Evolutionary conservation across 768 basidiomycete species (phyloP).

Genomic region (Leccinellum luteum): DNA sequence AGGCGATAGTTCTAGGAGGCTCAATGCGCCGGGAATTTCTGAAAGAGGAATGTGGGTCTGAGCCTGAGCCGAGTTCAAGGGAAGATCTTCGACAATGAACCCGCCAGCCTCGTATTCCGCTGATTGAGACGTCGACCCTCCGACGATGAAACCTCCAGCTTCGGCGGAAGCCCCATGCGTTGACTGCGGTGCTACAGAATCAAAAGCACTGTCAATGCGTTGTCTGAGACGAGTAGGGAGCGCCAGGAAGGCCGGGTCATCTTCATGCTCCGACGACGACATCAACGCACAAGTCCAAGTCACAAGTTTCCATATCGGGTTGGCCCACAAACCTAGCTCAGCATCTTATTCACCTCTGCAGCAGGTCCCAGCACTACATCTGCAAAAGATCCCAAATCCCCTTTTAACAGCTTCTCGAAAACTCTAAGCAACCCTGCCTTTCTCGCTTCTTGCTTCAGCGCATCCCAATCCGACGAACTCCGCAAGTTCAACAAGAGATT

Average conservation of each 20-base stretch:
- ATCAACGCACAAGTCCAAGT: conserved; percentile 2
- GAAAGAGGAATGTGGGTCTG: conserved; percentile 47
- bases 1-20: conserved; percentile 59
- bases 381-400: conserved; percentile 32
- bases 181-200: conserved; percentile 22
- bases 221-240: conserved; percentile 42
- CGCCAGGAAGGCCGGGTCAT: conserved; percentile 36
- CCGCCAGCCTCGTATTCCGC: conserved; percentile 27
- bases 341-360: conserved; percentile 47
- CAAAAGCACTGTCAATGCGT: conserved; percentile 54
- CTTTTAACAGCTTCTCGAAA: conserved; percentile 50
- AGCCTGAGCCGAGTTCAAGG: conserved; percentile 2
- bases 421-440: conserved; percentile 52
- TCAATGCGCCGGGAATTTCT: conserved; percentile 59
- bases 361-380: conserved; percentile 46
- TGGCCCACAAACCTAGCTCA: conserved; percentile 17
- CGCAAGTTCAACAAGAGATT: conserved; percentile 57
- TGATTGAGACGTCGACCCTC: conserved; percentile 18
- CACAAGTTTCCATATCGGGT: conserved; percentile 1
- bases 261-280: conserved; percentile 8
- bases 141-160: conserved; percentile 36
- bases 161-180: conserved; percentile 1
- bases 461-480: conserved; percentile 36
- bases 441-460: conserved; percentile 50
- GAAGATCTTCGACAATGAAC: conserved; percentile 29